Conservation (phyloP, 768 basidiomycete species). For the Brasilioporus rufonigricans region DNA sequence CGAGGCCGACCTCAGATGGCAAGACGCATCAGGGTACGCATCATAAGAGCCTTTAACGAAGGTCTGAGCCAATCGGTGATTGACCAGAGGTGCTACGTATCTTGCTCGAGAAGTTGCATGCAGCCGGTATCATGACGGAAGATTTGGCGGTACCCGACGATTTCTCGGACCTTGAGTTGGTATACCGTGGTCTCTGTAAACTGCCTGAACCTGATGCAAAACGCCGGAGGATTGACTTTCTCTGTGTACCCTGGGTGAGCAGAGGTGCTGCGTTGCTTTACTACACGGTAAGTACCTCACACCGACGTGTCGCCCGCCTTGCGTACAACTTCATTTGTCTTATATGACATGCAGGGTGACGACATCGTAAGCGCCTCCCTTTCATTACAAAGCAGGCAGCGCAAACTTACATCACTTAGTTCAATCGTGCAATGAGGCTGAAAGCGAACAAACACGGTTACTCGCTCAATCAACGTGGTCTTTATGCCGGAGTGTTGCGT, state of each 20-base stretch:
- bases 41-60: background rate
- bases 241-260: constrained; percentile 75
- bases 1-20: constrained; percentile 69
- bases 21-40: constrained; percentile 65
- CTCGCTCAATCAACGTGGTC: constrained; percentile 84
- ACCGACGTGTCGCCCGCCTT: too few species aligned
- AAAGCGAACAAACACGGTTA: constrained; percentile 82
- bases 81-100: constrained; percentile 54
- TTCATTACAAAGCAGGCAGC: background rate
- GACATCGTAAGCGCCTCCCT: constrained; percentile 64
- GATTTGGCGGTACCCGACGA: constrained; percentile 74
- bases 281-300: constrained; percentile 77
- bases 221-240: constrained; percentile 78
- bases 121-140: constrained; percentile 67
- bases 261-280: constrained; percentile 89
- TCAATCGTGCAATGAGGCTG: constrained; percentile 84
- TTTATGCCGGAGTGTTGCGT: constrained; percentile 71
- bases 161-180: constrained; percentile 63
- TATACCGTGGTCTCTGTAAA: constrained; percentile 80
- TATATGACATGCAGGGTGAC: constrained; percentile 58
- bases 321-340: background rate
- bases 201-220: constrained; percentile 47
- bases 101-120: constrained; percentile 57
- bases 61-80: background rate
- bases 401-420: constrained; percentile 42